Conservation (phyloP, 257 asterid species). For the Przewalskia tangutica region DNA sequence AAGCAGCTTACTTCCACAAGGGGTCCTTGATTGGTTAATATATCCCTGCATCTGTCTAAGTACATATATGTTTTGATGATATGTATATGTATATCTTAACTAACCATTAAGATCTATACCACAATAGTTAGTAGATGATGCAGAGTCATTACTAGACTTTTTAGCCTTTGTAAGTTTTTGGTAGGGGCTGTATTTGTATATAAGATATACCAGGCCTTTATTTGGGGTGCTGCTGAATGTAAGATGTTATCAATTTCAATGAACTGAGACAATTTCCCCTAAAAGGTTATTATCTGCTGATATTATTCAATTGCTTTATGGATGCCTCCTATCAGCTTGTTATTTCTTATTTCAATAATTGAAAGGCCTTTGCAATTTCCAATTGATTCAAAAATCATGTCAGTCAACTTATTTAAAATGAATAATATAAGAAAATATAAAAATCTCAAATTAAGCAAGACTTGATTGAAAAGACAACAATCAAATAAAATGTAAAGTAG, state of each 20-base stretch:
- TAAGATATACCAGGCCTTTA: background rate
- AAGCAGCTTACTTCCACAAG: slow-evolving; percentile 35
- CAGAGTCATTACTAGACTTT: background rate
- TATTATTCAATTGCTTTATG: too few relatives aligned
- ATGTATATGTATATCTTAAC: background rate
- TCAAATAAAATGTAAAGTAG: too few relatives aligned
- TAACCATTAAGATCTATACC: too few relatives aligned
- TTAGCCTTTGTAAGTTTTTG: too few relatives aligned
- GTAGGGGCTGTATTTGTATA: background rate
- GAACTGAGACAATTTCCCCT: too few relatives aligned
- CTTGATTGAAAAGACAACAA: too few relatives aligned
- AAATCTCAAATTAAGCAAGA: too few relatives aligned
- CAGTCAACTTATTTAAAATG: too few relatives aligned
- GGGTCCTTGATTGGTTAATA: slow-evolving; percentile 3
- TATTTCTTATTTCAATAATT: too few relatives aligned
- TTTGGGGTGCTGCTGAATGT: background rate
- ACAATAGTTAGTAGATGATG: background rate
- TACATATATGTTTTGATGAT: background rate
- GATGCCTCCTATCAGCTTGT: too few relatives aligned
- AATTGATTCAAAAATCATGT: background rate
- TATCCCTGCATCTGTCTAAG: background rate
- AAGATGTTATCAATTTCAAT: background rate
- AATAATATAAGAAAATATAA: too few relatives aligned
- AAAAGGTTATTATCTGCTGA: too few relatives aligned
- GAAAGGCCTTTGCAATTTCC: background rate